Conservation (phyloP, 768 basidiomycete species). For the Boletus barrowsii region DNA sequence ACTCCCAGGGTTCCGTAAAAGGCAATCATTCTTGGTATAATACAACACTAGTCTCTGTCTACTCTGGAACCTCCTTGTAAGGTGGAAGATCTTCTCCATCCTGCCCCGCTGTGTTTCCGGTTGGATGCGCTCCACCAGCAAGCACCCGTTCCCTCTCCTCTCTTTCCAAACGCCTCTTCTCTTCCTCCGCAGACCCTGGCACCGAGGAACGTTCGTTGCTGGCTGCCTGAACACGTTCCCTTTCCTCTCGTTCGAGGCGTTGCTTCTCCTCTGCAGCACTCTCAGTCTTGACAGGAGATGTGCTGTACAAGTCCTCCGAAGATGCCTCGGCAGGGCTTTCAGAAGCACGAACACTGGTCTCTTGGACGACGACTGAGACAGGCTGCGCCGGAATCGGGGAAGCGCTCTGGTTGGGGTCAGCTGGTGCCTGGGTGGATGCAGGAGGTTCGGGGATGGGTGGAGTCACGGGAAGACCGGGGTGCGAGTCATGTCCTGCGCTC, state of each 20-base stretch:
- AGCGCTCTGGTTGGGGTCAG: slow-evolving; percentile 25
- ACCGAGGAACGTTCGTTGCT: slow-evolving; percentile 4
- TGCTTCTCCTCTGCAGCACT: slow-evolving; percentile 67
- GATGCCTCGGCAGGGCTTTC: slow-evolving; percentile 26
- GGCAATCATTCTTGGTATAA: slow-evolving; percentile 5
- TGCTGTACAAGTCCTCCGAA: slow-evolving; percentile 30
- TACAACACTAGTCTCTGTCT: too few relatives aligned
- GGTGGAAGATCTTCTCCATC: slow-evolving; percentile 41
- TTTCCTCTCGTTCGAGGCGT: slow-evolving; percentile 51
- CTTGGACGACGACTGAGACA: slow-evolving; percentile 28
- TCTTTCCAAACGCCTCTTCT: slow-evolving; percentile 61
- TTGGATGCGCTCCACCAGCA: slow-evolving; percentile 9
- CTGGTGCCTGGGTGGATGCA: background rate
- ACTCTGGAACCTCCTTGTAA: slow-evolving; percentile 38
- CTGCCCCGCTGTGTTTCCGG: slow-evolving; percentile 28
- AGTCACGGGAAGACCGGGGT: slow-evolving; percentile 40
- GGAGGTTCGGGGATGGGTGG: slow-evolving; percentile 36
- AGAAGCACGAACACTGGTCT: background rate
- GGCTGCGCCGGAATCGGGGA: slow-evolving; percentile 21
- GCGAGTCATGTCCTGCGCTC: slow-evolving; percentile 29
- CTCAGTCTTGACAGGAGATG: slow-evolving; percentile 36
- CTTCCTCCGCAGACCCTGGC: slow-evolving; percentile 48
- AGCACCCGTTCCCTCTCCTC: slow-evolving; percentile 63
- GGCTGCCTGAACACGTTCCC: slow-evolving; percentile 42
- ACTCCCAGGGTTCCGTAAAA: slow-evolving; percentile 17